Evolutionary conservation across 495 filamentous ascomycete genomes (phyloP).

Genomic region (Penicillium taxi): DNA sequence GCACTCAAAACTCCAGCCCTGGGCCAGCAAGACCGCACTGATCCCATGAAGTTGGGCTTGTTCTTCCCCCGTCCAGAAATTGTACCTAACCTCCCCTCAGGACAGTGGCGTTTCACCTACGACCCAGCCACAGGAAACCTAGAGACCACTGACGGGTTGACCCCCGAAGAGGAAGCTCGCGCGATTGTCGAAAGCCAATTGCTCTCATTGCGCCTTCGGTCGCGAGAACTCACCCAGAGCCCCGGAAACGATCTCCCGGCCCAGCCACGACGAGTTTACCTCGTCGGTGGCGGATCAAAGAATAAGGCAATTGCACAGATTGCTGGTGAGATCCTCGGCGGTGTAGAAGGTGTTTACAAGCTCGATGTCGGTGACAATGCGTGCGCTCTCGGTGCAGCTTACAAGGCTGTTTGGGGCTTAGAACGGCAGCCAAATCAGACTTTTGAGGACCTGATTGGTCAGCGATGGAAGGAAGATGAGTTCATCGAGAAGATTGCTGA

Average conservation of each 20-base stretch:
- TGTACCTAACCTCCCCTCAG: constrained; percentile 76
- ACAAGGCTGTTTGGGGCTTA: constrained; percentile 89
- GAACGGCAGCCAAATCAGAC: constrained; percentile 61
- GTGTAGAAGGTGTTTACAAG: constrained; percentile 79
- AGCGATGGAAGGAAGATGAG: constrained; percentile 75
- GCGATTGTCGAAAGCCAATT: constrained; percentile 91
- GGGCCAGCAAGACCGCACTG: constrained; percentile 43
- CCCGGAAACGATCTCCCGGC: constrained; percentile 52
- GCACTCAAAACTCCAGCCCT: constrained; percentile 59
- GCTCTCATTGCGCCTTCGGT: constrained; percentile 79
- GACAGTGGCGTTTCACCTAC: constrained; percentile 78
- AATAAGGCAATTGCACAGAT: constrained; percentile 80
- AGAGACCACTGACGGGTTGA: constrained; percentile 43
- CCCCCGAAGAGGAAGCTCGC: constrained; percentile 63
- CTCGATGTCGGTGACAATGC: constrained; percentile 95
- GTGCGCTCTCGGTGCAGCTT: constrained; percentile 90
- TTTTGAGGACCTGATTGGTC: constrained; percentile 79
- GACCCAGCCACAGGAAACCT: constrained; percentile 35
- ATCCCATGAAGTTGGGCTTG: constrained; percentile 71
- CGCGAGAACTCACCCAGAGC: constrained; percentile 59
- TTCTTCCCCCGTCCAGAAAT: constrained; percentile 96
- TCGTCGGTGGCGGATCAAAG: constrained; percentile 82
- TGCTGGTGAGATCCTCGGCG: constrained; percentile 80
- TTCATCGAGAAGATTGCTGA: constrained; percentile 74
- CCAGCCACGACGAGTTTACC: constrained; percentile 83